These are phyloP conservation scores for Lentinula edodes DNA, from an alignment of 768 basidiomycete genomes.

Conservation along the genomic window DNA sequence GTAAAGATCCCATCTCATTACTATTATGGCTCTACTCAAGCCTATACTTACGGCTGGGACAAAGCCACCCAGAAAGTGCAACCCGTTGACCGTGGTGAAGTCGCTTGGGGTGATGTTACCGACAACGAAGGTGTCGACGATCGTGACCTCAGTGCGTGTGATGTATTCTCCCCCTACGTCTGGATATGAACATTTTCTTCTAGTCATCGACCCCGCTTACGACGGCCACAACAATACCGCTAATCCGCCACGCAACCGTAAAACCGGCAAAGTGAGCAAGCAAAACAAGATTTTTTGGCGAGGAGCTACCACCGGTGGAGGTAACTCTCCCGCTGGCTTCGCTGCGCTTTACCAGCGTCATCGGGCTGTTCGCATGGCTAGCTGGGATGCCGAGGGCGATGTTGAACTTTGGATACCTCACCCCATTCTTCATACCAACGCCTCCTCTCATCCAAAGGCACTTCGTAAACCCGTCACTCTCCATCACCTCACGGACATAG, in stretches of 20 bases:
- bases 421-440: background rate
- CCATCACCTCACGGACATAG: background rate
- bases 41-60: conserved; percentile 93
- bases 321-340: conserved; percentile 81
- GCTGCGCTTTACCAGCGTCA: conserved; percentile 82
- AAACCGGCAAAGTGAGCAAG: background rate
- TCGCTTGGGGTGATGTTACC: conserved; percentile 13
- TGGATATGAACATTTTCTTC: background rate
- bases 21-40: conserved; percentile 76
- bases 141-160: background rate
- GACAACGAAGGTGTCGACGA: background rate
- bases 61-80: conserved; percentile 63
- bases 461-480: background rate
- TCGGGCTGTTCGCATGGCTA: conserved; percentile 79
- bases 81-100: conserved; percentile 80
- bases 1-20: conserved; percentile 87
- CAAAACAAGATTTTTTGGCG: conserved; percentile 72
- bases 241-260: background rate
- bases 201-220: background rate
- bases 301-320: conserved; percentile 94
- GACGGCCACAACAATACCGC: background rate
- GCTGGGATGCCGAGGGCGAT: background rate
- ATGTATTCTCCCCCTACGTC: background rate
- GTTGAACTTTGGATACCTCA: conserved; percentile 32
- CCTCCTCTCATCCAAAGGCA: background rate